Conservation (phyloP, 345 rosid genomes). For the sweet orange (Citrus sinensis) region DVS_A1.0 CM039162.1:4479501-4480000, state of each 20-base stretch:
- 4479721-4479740: background rate
- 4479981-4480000: background rate
- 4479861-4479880: background rate
- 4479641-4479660: too few species aligned
- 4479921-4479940: background rate
- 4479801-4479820: background rate
- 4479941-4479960: background rate
- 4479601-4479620: background rate
- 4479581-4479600: too few species aligned
- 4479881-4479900: background rate
- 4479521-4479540: too few species aligned
- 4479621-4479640: background rate
- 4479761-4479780: background rate
- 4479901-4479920: background rate
- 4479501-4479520: too few species aligned
- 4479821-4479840: background rate
- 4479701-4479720: too few species aligned
- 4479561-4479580: too few species aligned
- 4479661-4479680: background rate
- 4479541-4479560: too few species aligned
- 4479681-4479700: background rate
- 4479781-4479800: background rate
- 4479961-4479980: background rate
- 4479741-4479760: background rate
- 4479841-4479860: background rate